Percentiles rank a stretch among this genome's conserved stretches.
Evolutionary conservation across 805 yeast species (phyloP).

Genomic region (Saccharomycodes ludwigii): DNA sequence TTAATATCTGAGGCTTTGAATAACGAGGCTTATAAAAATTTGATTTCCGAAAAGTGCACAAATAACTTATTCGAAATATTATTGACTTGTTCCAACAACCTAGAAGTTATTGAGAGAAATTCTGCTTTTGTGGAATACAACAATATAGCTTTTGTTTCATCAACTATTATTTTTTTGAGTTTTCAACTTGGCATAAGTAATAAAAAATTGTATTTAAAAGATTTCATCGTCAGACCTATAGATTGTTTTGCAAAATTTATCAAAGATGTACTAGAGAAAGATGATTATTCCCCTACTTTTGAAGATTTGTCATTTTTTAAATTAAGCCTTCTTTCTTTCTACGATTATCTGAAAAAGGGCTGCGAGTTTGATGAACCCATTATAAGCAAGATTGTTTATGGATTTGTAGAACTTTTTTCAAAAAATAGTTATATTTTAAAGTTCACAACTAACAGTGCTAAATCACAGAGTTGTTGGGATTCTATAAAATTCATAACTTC

Average conservation of each 20-base stretch:
- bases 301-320: slow-evolving; percentile 9
- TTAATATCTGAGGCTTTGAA: too few species aligned
- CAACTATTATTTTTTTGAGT: slow-evolving; percentile 27
- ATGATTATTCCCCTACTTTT: slow-evolving; percentile 1
- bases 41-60: neutral
- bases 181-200: slow-evolving; percentile 31
- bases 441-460: slow-evolving; percentile 4
- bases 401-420: slow-evolving; percentile 21
- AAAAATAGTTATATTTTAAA: slow-evolving; percentile 6
- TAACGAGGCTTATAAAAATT: neutral
- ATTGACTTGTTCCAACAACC: neutral
- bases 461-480: slow-evolving; percentile 12
- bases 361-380: slow-evolving; percentile 31
- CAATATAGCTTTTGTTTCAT: slow-evolving; percentile 22
- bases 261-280: slow-evolving; percentile 18
- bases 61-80: neutral
- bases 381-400: slow-evolving; percentile 48
- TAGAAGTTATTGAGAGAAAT: slow-evolving; percentile 1
- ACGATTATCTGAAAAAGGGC: slow-evolving; percentile 13
- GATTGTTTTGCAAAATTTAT: slow-evolving; percentile 26
- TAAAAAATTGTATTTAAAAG: slow-evolving; percentile 34
- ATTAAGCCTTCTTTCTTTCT: slow-evolving; percentile 15
- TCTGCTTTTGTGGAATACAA: slow-evolving; percentile 7
- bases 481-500: slow-evolving; percentile 12
- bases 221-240: slow-evolving; percentile 29